phyloP scores from a whole-genome alignment of 164 flowering plant genomes.

The Stephania yunnanensis region DNA sequence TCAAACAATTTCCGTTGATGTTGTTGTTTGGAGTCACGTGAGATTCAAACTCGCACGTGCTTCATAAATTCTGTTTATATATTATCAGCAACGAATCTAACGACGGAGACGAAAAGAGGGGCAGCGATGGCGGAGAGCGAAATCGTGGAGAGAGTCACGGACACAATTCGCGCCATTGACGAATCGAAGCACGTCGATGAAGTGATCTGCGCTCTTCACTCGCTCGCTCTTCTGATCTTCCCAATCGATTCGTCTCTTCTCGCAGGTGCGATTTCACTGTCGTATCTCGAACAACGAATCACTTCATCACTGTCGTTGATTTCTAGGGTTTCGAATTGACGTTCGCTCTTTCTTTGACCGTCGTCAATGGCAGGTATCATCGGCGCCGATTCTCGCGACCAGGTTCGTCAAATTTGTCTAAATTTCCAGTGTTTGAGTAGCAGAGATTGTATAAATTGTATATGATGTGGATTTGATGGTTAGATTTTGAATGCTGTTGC shows the following conservation, averaged over 20 bases:
- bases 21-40: neutral
- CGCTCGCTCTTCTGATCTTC: slow-evolving; percentile 63
- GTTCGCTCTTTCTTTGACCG: neutral
- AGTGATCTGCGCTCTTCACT: slow-evolving; percentile 68
- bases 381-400: slow-evolving; percentile 35
- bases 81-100: too few species aligned
- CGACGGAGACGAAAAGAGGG: neutral
- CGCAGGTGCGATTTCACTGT: slow-evolving; percentile 35
- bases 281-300: too few species aligned
- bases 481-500: slow-evolving; percentile 28
- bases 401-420: slow-evolving; percentile 29
- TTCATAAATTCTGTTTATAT: too few species aligned
- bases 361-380: slow-evolving; percentile 39
- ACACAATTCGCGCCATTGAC: slow-evolving; percentile 37
- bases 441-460: too few species aligned
- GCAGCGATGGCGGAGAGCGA: slow-evolving; percentile 20
- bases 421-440: neutral
- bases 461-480: neutral
- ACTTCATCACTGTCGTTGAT: neutral
- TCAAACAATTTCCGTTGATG: too few species aligned
- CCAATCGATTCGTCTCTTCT: slow-evolving; percentile 59
- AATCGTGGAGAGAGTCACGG: slow-evolving; percentile 49
- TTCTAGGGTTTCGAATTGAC: neutral
- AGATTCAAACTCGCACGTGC: neutral
- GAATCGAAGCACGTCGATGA: slow-evolving; percentile 64